Percentiles rank a stretch among this genome's conserved stretches.
These are phyloP conservation scores for Yarrowia galli DNA, from an alignment of 1,139 yeast genomes.

Conservation along the genomic window DNA sequence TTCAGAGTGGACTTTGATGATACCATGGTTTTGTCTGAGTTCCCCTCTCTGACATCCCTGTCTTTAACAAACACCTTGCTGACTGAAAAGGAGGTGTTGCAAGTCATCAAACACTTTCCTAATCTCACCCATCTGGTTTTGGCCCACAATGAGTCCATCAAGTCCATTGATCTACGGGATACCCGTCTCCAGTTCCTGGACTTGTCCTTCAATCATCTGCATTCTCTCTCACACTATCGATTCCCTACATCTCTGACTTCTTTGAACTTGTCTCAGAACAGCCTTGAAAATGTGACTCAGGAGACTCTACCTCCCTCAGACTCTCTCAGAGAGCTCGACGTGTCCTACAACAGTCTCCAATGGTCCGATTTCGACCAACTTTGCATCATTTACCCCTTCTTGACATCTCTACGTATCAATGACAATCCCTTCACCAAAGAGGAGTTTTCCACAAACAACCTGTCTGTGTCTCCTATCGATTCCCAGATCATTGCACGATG, in stretches of 20 bases:
- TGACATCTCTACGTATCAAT: slow-evolving; percentile 3
- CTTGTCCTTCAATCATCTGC: slow-evolving; percentile 1
- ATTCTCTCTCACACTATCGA: background rate
- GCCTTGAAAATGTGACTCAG: background rate
- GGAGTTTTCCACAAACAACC: slow-evolving; percentile 5
- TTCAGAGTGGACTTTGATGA: background rate
- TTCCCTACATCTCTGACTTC: background rate
- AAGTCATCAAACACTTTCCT: background rate
- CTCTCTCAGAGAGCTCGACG: background rate
- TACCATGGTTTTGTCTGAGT: background rate
- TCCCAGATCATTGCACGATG: slow-evolving; percentile 25
- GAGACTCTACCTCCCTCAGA: background rate
- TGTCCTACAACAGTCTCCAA: slow-evolving; percentile 9
- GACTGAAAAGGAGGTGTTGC: background rate
- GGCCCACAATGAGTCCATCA: background rate
- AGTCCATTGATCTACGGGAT: background rate
- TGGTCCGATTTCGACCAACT: slow-evolving; percentile 25
- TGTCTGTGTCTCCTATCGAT: slow-evolving; percentile 20
- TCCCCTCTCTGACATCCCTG: slow-evolving; percentile 8
- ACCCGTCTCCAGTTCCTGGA: background rate
- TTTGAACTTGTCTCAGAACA: slow-evolving; percentile 11
- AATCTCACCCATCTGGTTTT: slow-evolving; percentile 15
- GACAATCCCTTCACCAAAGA: slow-evolving; percentile 25
- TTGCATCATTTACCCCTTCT: background rate
- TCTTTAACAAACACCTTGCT: slow-evolving; percentile 5